Conservation (phyloP, 2,329 filamentous ascomycete species). For the Fusarium sororula region DNA sequence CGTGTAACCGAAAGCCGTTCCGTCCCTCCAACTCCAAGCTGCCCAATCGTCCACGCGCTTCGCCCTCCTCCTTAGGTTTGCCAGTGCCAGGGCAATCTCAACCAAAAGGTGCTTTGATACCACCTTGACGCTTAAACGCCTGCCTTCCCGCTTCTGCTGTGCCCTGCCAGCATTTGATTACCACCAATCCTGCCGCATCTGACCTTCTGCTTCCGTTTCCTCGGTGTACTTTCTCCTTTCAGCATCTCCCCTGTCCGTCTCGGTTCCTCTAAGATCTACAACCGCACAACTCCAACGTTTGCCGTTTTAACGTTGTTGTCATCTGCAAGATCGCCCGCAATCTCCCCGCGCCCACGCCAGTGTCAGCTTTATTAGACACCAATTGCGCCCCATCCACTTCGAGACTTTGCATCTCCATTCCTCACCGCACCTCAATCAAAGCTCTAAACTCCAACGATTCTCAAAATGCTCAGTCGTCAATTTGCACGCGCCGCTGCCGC, state of each 20-base stretch:
- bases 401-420: slow-evolving; percentile 22
- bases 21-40: slow-evolving; percentile 42
- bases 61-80: slow-evolving; percentile 23
- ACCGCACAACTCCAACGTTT: slow-evolving; percentile 22
- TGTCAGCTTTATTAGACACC: slow-evolving; percentile 31
- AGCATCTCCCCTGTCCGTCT: slow-evolving; percentile 30
- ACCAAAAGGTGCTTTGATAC: slow-evolving; percentile 29
- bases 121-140: slow-evolving; percentile 29
- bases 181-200: slow-evolving; percentile 38
- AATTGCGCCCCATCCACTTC: slow-evolving; percentile 13
- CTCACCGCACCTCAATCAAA: slow-evolving; percentile 5
- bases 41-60: slow-evolving; percentile 34
- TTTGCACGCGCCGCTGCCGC: slow-evolving; percentile 56
- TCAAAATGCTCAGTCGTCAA: slow-evolving; percentile 60
- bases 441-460: slow-evolving; percentile 32
- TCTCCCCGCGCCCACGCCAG: slow-evolving; percentile 24
- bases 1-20: slow-evolving; percentile 42
- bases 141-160: slow-evolving; percentile 39
- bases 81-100: slow-evolving; percentile 36
- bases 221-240: slow-evolving; percentile 32
- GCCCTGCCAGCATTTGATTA: slow-evolving; percentile 34
- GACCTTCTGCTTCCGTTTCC: slow-evolving; percentile 37
- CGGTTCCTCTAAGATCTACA: slow-evolving; percentile 24
- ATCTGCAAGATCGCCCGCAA: slow-evolving; percentile 24
- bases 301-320: slow-evolving; percentile 29